Percentiles rank a stretch among this genome's conserved stretches.
Conservation (phyloP, 805 yeast species). For the Candida piceae region DNA sequence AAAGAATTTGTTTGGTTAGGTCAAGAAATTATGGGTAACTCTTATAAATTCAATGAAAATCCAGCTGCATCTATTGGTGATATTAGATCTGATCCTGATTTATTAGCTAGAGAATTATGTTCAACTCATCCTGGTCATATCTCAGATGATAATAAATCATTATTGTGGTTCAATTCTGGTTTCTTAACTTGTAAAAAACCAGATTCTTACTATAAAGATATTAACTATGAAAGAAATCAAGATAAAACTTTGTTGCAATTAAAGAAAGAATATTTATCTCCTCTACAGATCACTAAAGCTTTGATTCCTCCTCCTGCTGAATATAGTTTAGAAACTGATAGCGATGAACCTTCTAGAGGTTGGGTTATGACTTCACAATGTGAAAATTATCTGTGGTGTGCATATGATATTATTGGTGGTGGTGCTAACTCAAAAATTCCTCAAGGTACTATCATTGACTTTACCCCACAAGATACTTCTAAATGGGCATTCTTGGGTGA, state of each 20-base stretch:
- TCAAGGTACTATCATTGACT: conserved; percentile 41
- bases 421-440: conserved; percentile 34
- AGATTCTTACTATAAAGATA: conserved; percentile 35
- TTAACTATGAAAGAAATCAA: conserved; percentile 26
- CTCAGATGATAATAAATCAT: conserved; percentile 43
- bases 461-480: conserved; percentile 24
- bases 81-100: conserved; percentile 21
- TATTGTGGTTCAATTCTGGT: conserved; percentile 71
- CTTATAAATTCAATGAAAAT: conserved; percentile 43
- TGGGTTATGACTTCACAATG: conserved; percentile 55
- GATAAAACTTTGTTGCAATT: conserved; percentile 26
- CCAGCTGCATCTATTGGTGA: conserved; percentile 58
- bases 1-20: conserved; percentile 78
- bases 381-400: conserved; percentile 56
- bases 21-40: conserved; percentile 50
- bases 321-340: conserved; percentile 18
- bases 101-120: conserved; percentile 44
- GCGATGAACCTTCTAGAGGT: conserved; percentile 45
- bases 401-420: conserved; percentile 52
- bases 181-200: conserved; percentile 52
- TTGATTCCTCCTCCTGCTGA: conserved; percentile 50
- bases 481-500: conserved; percentile 42
- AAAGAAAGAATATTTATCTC: conserved; percentile 33
- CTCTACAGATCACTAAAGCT: conserved; percentile 40
- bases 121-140: conserved; percentile 63